Evolutionary conservation across 805 yeast genomes (phyloP).

Genomic region (Dipodascus geniculatus): DNA sequence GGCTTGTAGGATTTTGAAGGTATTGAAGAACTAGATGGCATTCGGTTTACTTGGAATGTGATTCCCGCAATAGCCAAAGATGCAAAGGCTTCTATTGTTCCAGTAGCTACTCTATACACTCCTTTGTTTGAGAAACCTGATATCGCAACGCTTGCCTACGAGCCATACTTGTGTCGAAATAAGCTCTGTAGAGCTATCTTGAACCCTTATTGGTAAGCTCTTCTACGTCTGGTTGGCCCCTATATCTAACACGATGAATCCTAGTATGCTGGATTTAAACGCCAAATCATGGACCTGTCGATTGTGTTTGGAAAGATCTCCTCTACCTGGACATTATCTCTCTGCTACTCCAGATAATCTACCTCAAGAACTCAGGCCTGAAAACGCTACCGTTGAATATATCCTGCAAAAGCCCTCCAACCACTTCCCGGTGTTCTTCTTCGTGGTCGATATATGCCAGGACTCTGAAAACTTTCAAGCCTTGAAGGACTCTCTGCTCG

Average conservation of each 20-base stretch:
- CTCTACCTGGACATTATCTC: constrained; percentile 73
- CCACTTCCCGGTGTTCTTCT: constrained; percentile 77
- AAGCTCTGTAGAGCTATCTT: constrained; percentile 59
- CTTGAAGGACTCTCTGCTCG: constrained; percentile 66
- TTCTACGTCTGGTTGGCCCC: constrained; percentile 33
- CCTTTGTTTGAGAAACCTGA: constrained; percentile 69
- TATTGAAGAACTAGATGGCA: constrained; percentile 44
- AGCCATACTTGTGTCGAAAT: constrained; percentile 62
- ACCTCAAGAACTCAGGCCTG: constrained; percentile 64
- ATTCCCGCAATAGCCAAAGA: constrained; percentile 77
- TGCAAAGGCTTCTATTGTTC: constrained; percentile 74
- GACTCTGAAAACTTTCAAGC: constrained; percentile 77
- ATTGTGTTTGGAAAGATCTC: constrained; percentile 64
- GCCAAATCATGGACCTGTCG: constrained; percentile 79
- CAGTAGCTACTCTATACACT: constrained; percentile 79
- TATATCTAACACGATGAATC: too few relatives aligned
- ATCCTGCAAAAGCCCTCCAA: constrained; percentile 58
- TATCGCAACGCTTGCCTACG: constrained; percentile 58
- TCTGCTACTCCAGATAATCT: constrained; percentile 61
- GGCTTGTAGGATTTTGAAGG: constrained; percentile 36
- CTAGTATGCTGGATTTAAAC: constrained; percentile 52
- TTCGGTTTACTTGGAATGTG: constrained; percentile 63
- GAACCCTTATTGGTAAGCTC: constrained; percentile 53
- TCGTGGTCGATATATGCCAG: constrained; percentile 79
- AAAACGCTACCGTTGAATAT: constrained; percentile 73